Evolutionary conservation across 768 basidiomycete species (phyloP), one percentile per base, ranked within the genome.

Genomic region (Tylopilus sp.): DNA sequence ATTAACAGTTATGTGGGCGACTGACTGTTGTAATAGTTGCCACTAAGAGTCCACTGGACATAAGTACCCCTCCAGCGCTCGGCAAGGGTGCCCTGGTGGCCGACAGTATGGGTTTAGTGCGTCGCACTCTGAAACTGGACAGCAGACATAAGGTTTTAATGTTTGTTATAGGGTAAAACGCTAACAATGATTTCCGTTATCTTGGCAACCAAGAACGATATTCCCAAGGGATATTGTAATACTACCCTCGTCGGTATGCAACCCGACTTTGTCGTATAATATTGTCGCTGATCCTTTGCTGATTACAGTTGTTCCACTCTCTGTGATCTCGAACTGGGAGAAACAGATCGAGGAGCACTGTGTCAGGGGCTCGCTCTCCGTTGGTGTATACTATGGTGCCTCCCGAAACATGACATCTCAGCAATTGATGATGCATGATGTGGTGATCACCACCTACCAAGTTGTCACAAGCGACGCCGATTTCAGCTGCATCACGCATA

Each of bases 41-140:
- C 0, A 94, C 94, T 0, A 86, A 86, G 57, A 86, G 82, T 12
- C 90, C 88, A 18, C 89, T 89, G 64, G 73, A 79, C 47, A 69
- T 71, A 0, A 62, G 74, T 2, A 51, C 56, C 2, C 68, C 69
- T 20, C 92, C 92, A 3, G 57, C 58, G 0, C 79, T 95, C 20
- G 91, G 91, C 10, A 74, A 85, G 60, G 94, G 94, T n/a, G 93
- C 90, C 3, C 72, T 95, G 44, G 83, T 88, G 50, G 93, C 87
- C 1, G 94, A 95, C 69, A 88, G 89, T 36, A 97, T 97, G 94
- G 93, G 84, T 48, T 59, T 81, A 50, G 80, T 82, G 60, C 45
- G 57, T 49, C 13, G 31, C 22, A 6, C 2, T 6, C 21, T 21
- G 20, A 11, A 33, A 15, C 30, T 6, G 15, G 25, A 48, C 41